Base-by-base conservation (phyloP, 768 basidiomycete species). In the Lactifluus volemus region DNA sequence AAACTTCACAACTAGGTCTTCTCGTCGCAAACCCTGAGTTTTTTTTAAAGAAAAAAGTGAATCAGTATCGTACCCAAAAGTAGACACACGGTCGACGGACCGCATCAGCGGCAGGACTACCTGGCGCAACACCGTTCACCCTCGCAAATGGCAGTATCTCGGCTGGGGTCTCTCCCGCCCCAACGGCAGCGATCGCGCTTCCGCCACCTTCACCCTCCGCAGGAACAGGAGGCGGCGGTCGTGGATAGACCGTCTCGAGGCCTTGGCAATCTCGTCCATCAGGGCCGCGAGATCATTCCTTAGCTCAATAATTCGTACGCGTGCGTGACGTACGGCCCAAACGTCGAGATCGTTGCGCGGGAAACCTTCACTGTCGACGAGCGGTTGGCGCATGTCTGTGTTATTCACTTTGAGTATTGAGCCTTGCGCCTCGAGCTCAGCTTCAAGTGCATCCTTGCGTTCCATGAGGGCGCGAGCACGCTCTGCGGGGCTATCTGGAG, bases 361-460 rank as follows among this genome's bases (percentile, higher is more conserved):
- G 72, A 92, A 98, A 7, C 96, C 96, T 55, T 97, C 89, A 0
- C 76, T 64, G 69, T 97, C 93, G 50, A 97, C 81, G 38, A 98
- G 81, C 0, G 90, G 84, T 0, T 88, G 82, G 29, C 81, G 73
- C 77, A 92, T 81, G 2, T 80, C 84, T 36, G 80, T 80, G 45
- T 79, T 73, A 67, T 91, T 88, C 53, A 79, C 75, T 67, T 77
- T 75, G 65, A 92, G 82, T 57, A 91, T 78, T 47, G 81, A 74
- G 41, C 81, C 72, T 54, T 90, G 84, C 10, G 76, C 73, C 56
- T 81, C 78, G 54, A 95, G 80, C 66, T 91, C 84, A 34, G 77
- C 76, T 71, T 95, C 89, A 66, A 95, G 84, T 30, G 72, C 76
- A 56, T 86, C 83, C 68, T 92, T 93, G 57, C 76, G 78, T 4